Evolutionary conservation across 495 filamentous ascomycete species (phyloP), one percentile per base, ranked within the genome.

Genomic region (Amniculicola lignicola): DNA sequence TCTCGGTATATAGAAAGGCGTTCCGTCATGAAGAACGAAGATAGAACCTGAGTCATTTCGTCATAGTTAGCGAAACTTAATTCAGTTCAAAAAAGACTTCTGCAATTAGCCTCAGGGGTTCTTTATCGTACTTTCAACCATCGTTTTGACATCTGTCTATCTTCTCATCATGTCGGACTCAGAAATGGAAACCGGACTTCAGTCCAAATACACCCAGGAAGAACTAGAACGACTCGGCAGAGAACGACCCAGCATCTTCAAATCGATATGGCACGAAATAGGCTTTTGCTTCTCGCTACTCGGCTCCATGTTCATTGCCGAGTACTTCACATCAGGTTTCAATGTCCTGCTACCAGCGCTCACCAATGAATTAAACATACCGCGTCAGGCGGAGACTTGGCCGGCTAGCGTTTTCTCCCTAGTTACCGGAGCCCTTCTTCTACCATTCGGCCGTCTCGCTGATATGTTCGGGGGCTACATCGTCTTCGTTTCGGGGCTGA

Each of bases 281-380:
- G 77, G 80, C 2, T 95, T 93, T 62, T 80, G 83, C 64, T 80
- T 85, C 57, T 84, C 86, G 0, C 76, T 93, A 33, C 74, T 84
- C 21, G 81, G 87, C 72, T 89, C 87, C 25, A 82, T 90, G 62
- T 75, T 88, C 24, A 75, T 93, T 62, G 78, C 84, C 31, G 82
- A 94, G 73, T 95, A 88, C 70, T 90, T 89, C 65, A 83, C 92
- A 29, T 89, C 85, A 36, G 90, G 90, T 39, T 95, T 90, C 69
- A 92, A 88, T 61, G 81, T 94, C 57, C 76, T 95, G 45, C 70
- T 91, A 1, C 90, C 90, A 7, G 80, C 81, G 0, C 62, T 95
- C 9, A 72, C 81, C 22, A 62, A 69, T 14, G 77, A 82, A 18
- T 75, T 94, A 2, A 38, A 81, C 9, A 89, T 94, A 31, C 82